These are phyloP conservation scores for Fraxinus floribunda DNA, from an alignment of 305 asterid genomes.

Conservation along the genomic window DNA sequence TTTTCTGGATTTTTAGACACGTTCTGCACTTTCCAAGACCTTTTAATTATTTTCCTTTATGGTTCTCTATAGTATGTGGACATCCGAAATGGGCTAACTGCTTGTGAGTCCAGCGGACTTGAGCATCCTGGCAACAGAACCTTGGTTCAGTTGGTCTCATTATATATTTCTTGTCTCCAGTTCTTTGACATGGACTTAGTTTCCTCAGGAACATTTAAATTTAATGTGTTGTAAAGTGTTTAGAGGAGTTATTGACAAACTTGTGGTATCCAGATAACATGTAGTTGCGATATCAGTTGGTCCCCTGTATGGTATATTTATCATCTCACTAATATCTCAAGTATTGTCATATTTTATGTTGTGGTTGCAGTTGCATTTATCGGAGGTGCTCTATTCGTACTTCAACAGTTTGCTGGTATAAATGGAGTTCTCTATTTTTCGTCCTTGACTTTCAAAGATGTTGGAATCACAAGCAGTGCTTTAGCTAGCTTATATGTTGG, in stretches of 20 bases:
- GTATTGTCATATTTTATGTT: constrained; percentile 8
- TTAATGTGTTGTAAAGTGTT: not conserved
- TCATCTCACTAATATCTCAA: constrained; percentile 10
- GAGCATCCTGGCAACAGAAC: not conserved
- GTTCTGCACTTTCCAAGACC: not conserved
- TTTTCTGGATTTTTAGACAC: not conserved
- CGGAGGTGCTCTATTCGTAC: constrained; percentile 77
- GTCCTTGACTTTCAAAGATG: constrained; percentile 75
- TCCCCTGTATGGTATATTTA: not conserved
- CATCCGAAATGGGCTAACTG: constrained; percentile 15
- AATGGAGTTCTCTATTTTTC: constrained; percentile 88
- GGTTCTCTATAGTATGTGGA: not conserved
- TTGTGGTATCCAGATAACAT: not conserved
- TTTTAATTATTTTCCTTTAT: not conserved
- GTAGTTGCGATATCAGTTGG: not conserved
- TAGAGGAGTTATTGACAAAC: not conserved
- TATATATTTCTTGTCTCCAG: not conserved
- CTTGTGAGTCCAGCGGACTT: constrained; percentile 1
- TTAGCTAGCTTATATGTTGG: constrained; percentile 74
- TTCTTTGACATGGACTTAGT: constrained; percentile 3
- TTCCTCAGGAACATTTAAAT: not conserved
- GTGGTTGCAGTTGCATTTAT: constrained; percentile 66
- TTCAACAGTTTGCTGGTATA: constrained; percentile 85
- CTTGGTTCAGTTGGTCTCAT: not conserved
- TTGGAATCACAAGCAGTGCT: constrained; percentile 71